Conservation (phyloP, 768 basidiomycete species). For the Steccherinum ochraceum region DNA sequence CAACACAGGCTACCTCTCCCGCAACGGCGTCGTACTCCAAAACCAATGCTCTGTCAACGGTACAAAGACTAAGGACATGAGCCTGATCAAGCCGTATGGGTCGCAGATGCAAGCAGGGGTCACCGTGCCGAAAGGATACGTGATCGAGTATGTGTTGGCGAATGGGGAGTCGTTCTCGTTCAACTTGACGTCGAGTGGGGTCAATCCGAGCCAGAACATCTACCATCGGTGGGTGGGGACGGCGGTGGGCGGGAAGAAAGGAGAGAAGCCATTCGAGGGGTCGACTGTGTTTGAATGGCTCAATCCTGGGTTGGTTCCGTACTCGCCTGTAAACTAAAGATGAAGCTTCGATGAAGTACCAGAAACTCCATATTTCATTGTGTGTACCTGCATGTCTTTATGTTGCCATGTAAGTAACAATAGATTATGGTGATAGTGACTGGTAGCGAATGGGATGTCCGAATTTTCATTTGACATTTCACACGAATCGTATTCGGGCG, state of each 20-base stretch:
- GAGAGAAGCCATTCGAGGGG: conserved; percentile 5
- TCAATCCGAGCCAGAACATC: conserved; percentile 13
- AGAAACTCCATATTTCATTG: too few relatives aligned
- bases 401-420: too few relatives aligned
- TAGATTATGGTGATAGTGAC: too few relatives aligned
- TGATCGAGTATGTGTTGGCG: conserved; percentile 15
- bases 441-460: too few relatives aligned
- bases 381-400: too few relatives aligned
- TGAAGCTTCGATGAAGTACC: too few relatives aligned
- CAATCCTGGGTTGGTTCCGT: conserved; percentile 5
- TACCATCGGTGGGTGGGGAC: conserved; percentile 22
- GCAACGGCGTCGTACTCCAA: conserved; percentile 17
- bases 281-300: conserved; percentile 10
- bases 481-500: too few relatives aligned
- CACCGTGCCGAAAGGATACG: conserved; percentile 15
- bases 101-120: conserved; percentile 4
- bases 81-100: background rate
- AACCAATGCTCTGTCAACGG: conserved; percentile 20
- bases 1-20: conserved; percentile 20
- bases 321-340: background rate
- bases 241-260: conserved; percentile 8
- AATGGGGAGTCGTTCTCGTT: conserved; percentile 17
- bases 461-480: too few relatives aligned
- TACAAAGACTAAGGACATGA: conserved; percentile 2
- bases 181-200: conserved; percentile 12